Conservation (phyloP, 495 filamentous ascomycete genomes). For the Hyaloscypha variabilis region DNA sequence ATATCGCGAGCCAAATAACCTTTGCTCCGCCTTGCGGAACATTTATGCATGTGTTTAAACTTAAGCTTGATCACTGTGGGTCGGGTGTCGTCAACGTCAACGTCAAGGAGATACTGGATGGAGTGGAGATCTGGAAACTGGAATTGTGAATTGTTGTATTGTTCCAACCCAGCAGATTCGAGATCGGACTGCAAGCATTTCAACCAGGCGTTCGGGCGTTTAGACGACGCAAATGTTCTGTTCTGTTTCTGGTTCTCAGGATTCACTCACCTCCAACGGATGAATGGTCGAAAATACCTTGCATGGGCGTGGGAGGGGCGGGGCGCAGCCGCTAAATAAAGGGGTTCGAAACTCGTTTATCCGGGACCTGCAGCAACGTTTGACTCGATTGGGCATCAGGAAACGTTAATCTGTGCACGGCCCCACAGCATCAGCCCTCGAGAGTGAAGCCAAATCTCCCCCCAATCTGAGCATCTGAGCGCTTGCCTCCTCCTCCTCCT, state of each 20-base stretch:
- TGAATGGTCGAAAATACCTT: neutral
- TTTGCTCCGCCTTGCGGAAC: neutral
- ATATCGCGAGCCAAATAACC: neutral
- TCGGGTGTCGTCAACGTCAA: neutral
- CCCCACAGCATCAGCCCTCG: neutral
- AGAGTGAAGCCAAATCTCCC: neutral
- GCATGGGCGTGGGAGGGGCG: neutral
- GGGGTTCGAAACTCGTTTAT: neutral
- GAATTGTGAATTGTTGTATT: neutral
- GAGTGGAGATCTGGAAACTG: neutral
- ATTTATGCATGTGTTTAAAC: neutral
- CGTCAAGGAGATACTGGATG: neutral
- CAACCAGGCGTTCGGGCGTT: too few species aligned
- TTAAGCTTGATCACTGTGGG: neutral
- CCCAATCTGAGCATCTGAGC: neutral
- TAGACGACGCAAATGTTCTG: neutral
- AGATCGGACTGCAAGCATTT: too few species aligned
- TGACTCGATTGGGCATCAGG: neutral
- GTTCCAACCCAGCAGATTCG: too few species aligned
- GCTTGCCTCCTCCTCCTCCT: neutral
- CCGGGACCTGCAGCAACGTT: neutral
- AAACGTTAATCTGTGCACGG: neutral
- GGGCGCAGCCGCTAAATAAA: neutral
- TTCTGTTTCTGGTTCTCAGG: too few species aligned
- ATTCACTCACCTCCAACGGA: neutral